Conservation (phyloP, 2,329 filamentous ascomycete genomes). For the Neofusicoccum cordaticola region DNA sequence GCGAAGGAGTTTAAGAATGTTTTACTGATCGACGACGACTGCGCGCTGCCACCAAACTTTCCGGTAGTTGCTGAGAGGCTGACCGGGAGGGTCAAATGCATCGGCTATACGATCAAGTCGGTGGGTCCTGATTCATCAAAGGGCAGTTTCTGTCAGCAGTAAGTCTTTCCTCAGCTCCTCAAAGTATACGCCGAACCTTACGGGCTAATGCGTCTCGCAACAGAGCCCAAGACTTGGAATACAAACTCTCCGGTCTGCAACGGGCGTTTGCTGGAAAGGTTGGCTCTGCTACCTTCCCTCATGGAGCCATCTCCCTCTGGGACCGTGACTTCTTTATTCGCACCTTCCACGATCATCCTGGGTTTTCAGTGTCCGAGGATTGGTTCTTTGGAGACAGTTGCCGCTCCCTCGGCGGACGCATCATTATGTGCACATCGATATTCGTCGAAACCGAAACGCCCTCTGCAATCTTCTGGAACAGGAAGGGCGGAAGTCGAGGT, state of each 20-base stretch:
- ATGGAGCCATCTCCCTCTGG: slow-evolving; percentile 52
- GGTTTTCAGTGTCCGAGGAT: slow-evolving; percentile 51
- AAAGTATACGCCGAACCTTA: no score
- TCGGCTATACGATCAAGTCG: slow-evolving; percentile 51
- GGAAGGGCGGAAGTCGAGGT: slow-evolving; percentile 38
- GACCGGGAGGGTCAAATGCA: slow-evolving; percentile 36
- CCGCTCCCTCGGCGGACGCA: slow-evolving; percentile 44
- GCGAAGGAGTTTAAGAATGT: slow-evolving; percentile 46
- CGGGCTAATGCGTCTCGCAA: no score
- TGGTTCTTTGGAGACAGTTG: slow-evolving; percentile 54
- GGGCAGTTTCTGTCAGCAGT: no score
- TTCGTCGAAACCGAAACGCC: slow-evolving; percentile 54
- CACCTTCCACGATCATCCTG: slow-evolving; percentile 49
- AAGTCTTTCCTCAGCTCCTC: no score
- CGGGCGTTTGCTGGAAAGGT: slow-evolving; percentile 31
- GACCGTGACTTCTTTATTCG: slow-evolving; percentile 45
- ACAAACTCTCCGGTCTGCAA: slow-evolving; percentile 41
- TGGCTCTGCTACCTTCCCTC: slow-evolving; percentile 50
- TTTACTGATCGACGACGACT: slow-evolving; percentile 52
- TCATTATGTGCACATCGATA: slow-evolving; percentile 49
- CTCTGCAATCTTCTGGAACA: slow-evolving; percentile 41
- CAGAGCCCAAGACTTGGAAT: slow-evolving; percentile 51
- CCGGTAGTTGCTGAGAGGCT: slow-evolving; percentile 30
- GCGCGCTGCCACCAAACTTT: slow-evolving; percentile 47
- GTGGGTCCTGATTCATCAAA: no score